Evolutionary conservation across 495 filamentous ascomycete genomes (phyloP).

Genomic region (Staphylotrichum longicolle): DNA sequence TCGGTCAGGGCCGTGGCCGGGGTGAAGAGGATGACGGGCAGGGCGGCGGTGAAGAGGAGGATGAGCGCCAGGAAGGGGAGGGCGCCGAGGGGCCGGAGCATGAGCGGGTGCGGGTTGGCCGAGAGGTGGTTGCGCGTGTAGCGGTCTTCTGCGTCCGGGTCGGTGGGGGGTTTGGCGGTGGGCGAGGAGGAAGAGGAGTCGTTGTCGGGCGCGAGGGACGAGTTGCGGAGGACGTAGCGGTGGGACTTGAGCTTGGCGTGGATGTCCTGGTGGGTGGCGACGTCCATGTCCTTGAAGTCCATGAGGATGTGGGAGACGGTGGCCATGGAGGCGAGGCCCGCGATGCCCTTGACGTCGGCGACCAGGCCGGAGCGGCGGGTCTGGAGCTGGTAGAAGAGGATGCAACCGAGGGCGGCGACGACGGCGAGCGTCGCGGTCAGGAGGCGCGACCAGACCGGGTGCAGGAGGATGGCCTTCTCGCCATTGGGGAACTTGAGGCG

Average conservation of each 20-base stretch:
- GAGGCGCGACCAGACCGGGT: conserved; percentile 58
- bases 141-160: conserved; percentile 35
- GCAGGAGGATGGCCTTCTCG: conserved; percentile 53
- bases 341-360: conserved; percentile 69
- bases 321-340: conserved; percentile 72
- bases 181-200: background rate
- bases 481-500: conserved; percentile 32
- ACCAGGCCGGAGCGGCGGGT: conserved; percentile 62
- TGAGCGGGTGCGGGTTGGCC: conserved; percentile 65
- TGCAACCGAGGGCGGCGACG: conserved; percentile 54
- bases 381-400: conserved; percentile 57
- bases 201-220: conserved; percentile 54
- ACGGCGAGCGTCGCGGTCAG: conserved; percentile 51
- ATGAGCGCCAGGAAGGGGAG: conserved; percentile 54
- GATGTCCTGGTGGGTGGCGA: conserved; percentile 60
- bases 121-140: conserved; percentile 43
- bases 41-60: conserved; percentile 49
- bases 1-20: conserved; percentile 53
- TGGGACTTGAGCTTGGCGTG: conserved; percentile 61
- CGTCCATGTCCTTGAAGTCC: conserved; percentile 71
- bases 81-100: conserved; percentile 58
- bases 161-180: conserved; percentile 16
- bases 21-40: conserved; percentile 59
- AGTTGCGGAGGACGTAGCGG: conserved; percentile 68
- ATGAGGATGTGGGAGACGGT: conserved; percentile 67